Conservation (phyloP, 495 filamentous ascomycete species). For the Tuber indicum region DNA sequence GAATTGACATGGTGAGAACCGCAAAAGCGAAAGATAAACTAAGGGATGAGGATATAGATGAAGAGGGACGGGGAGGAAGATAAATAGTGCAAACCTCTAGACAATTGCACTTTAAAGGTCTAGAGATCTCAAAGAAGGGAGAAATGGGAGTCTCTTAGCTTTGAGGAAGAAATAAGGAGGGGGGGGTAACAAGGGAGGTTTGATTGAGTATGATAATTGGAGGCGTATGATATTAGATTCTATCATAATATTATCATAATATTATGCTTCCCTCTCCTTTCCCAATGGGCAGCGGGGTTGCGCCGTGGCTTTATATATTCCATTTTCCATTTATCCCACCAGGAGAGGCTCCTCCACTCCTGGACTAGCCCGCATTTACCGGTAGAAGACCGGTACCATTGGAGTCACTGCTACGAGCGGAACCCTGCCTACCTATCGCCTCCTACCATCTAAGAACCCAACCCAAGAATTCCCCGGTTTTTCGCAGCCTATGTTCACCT, state of each 20-base stretch:
- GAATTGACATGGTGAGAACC: slow-evolving; percentile 27
- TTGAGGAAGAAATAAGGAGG: background rate
- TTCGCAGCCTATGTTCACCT: background rate
- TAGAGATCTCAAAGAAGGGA: background rate
- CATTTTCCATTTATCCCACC: background rate
- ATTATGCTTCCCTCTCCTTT: background rate
- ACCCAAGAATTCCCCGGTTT: background rate
- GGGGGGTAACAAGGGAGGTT: background rate
- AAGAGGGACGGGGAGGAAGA: slow-evolving; percentile 5
- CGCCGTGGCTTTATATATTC: background rate
- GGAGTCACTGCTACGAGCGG: background rate
- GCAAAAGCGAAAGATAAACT: background rate
- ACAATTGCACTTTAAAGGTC: background rate
- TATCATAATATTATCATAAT: too few species aligned
- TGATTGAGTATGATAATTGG: background rate
- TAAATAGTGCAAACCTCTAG: background rate
- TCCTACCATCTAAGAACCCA: background rate
- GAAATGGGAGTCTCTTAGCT: background rate
- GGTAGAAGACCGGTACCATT: background rate
- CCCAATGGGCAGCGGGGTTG: background rate
- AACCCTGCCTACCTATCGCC: background rate
- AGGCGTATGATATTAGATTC: background rate
- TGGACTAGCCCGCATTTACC: background rate
- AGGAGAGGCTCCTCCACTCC: background rate
- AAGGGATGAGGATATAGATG: background rate